phyloP scores from a whole-genome alignment of 768 basidiomycete genomes.

The Termitomyces sp. region DNA sequence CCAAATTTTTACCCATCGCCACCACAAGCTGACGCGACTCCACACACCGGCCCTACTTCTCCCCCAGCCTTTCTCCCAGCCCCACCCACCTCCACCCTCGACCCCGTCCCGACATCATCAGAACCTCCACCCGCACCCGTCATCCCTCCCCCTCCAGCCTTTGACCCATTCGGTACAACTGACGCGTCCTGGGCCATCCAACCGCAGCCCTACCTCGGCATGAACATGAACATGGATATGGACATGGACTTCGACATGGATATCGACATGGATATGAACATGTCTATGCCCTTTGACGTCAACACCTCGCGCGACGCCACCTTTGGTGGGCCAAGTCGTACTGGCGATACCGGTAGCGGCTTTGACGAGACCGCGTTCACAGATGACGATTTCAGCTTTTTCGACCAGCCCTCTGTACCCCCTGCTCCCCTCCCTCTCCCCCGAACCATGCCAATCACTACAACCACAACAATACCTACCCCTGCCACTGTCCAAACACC shows the following conservation, averaged over 20 bases:
- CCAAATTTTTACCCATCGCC: conserved; percentile 63
- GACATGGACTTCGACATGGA: conserved; percentile 44
- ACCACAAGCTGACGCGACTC: conserved; percentile 41
- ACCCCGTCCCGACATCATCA: background rate
- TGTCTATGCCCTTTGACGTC: conserved; percentile 25
- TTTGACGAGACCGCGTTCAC: conserved; percentile 63
- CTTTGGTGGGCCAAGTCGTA: background rate
- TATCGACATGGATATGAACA: conserved; percentile 31
- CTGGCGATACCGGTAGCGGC: conserved; percentile 27
- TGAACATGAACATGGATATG: conserved; percentile 21
- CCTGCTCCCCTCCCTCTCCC: background rate
- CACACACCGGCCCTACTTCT: conserved; percentile 19
- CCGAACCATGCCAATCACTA: background rate
- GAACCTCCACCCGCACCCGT: conserved; percentile 12
- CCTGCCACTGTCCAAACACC: conserved; percentile 26
- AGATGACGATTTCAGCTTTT: conserved; percentile 88
- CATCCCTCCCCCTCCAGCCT: conserved; percentile 10
- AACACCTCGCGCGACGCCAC: background rate
- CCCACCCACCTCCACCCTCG: conserved; percentile 5
- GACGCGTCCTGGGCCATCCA: conserved; percentile 33
- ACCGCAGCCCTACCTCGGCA: conserved; percentile 10
- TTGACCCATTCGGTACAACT: background rate
- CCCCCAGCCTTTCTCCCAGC: conserved; percentile 13
- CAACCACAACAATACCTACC: conserved; percentile 16
- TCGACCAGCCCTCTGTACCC: conserved; percentile 53